phyloP scores from a whole-genome alignment of 2,329 filamentous ascomycete species.

The Gyromitra esculenta region DNA sequence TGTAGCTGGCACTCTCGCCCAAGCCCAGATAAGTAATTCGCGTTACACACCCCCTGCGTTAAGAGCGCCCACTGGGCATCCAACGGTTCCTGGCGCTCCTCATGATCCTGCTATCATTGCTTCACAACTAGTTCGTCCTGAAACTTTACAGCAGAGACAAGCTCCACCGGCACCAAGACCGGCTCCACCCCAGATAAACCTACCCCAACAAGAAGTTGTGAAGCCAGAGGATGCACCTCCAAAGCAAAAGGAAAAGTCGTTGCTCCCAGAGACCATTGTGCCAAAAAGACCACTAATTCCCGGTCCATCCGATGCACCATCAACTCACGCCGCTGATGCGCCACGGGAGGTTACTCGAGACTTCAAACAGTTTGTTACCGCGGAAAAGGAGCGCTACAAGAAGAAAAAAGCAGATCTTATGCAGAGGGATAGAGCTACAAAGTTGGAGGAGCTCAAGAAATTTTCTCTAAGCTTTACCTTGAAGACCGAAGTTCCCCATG shows the following conservation, averaged over 20 bases:
- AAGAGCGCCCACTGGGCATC: slow-evolving; percentile 77
- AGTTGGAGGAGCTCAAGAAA: slow-evolving; percentile 92
- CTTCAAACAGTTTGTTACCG: slow-evolving; percentile 72
- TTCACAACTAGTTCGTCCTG: slow-evolving; percentile 73
- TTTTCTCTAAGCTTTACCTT: slow-evolving; percentile 96
- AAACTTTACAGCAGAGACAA: slow-evolving; percentile 58
- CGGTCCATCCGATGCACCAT: slow-evolving; percentile 27
- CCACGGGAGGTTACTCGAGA: slow-evolving; percentile 65
- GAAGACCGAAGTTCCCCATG: slow-evolving; percentile 87
- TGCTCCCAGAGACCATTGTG: slow-evolving; percentile 57
- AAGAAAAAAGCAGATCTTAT: slow-evolving; percentile 63
- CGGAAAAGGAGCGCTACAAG: slow-evolving; percentile 68
- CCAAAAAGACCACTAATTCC: slow-evolving; percentile 49
- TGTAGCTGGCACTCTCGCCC: slow-evolving; percentile 63
- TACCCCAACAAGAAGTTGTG: slow-evolving; percentile 51
- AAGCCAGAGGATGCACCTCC: slow-evolving; percentile 51
- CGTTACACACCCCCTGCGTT: slow-evolving; percentile 87
- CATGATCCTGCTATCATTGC: slow-evolving; percentile 92
- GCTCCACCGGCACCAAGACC: slow-evolving; percentile 53
- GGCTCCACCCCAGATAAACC: slow-evolving; percentile 59
- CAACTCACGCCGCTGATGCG: slow-evolving; percentile 28
- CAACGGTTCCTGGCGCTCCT: slow-evolving; percentile 78
- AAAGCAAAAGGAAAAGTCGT: slow-evolving; percentile 60
- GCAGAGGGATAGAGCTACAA: slow-evolving; percentile 84
- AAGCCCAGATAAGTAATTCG: slow-evolving; percentile 66